Evolutionary conservation across 257 asterid genomes (phyloP).

Genomic region (Knoxia roxburghii): DNA sequence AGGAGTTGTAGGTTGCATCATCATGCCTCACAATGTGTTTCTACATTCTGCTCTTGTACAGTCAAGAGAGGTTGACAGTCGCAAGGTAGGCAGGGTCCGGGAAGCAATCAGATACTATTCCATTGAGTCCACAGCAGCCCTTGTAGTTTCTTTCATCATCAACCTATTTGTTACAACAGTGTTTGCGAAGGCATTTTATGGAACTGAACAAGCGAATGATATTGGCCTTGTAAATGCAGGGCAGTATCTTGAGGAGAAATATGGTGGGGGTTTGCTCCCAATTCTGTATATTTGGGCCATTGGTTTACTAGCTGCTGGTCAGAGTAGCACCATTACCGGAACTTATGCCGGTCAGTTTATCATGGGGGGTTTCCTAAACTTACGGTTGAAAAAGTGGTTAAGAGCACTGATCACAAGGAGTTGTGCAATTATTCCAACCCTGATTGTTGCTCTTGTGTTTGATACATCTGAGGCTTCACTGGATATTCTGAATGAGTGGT

Average conservation of each 20-base stretch:
- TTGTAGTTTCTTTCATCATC: conserved; percentile 27
- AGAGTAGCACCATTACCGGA: conserved; percentile 40
- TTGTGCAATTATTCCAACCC: conserved; percentile 34
- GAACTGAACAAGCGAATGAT: conserved; percentile 22
- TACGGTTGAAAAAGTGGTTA: conserved; percentile 35
- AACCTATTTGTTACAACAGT: conserved; percentile 31
- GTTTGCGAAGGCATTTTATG: conserved; percentile 31
- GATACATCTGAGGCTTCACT: conserved; percentile 30
- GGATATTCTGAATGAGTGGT: conserved; percentile 35
- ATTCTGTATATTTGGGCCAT: conserved; percentile 38
- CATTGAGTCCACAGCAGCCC: conserved; percentile 26
- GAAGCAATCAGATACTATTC: conserved; percentile 34
- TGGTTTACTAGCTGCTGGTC: conserved; percentile 42
- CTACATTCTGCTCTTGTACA: conserved; percentile 36
- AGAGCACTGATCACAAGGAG: conserved; percentile 33
- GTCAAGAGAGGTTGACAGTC: conserved; percentile 26
- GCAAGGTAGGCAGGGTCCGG: conserved; percentile 24
- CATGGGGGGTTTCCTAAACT: conserved; percentile 35
- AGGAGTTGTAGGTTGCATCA: conserved; percentile 34
- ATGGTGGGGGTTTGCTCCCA: conserved; percentile 35
- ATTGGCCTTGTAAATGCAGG: conserved; percentile 39
- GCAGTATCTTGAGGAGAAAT: conserved; percentile 27
- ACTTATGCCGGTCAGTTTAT: conserved; percentile 40
- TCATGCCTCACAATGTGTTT: conserved; percentile 39
- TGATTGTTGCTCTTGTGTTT: conserved; percentile 31